Conservation (phyloP, 2,329 filamentous ascomycete genomes). For the Xylaria sp. region DNA sequence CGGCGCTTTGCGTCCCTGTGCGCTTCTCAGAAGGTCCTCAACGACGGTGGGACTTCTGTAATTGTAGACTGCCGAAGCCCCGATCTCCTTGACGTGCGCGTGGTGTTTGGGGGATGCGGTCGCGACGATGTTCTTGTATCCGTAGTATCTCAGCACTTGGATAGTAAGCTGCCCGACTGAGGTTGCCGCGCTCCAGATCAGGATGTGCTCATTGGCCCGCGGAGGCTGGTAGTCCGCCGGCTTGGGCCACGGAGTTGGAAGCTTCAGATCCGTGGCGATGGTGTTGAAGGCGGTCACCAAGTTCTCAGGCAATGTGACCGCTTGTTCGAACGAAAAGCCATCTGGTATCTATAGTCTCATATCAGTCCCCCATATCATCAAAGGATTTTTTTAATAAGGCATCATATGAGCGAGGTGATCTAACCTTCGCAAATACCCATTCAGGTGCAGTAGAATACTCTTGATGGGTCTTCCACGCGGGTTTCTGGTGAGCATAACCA, state of each 20-base stretch:
- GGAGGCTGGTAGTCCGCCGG: conserved; percentile 53
- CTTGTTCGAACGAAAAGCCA: conserved; percentile 41
- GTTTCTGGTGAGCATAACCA: conserved; percentile 60
- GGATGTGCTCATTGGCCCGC: conserved; percentile 52
- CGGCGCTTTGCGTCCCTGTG: conserved; percentile 36
- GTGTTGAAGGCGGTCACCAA: conserved; percentile 69
- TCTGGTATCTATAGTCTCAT: conserved; percentile 38
- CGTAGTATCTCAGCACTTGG: conserved; percentile 62
- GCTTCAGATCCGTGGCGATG: conserved; percentile 59
- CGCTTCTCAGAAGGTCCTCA: conserved; percentile 45
- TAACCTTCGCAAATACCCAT: conserved; percentile 58
- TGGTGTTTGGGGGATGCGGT: conserved; percentile 59
- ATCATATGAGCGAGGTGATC: background rate
- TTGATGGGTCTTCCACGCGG: conserved; percentile 64
- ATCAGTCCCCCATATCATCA: background rate
- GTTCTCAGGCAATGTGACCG: conserved; percentile 63
- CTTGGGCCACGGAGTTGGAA: conserved; percentile 67
- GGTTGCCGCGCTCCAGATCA: conserved; percentile 64
- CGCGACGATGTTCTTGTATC: conserved; percentile 61
- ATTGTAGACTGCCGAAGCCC: conserved; percentile 59
- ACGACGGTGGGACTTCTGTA: conserved; percentile 54
- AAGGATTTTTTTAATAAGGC: background rate
- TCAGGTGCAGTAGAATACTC: conserved; percentile 63
- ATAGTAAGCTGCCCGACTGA: conserved; percentile 62
- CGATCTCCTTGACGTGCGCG: conserved; percentile 54